Conservation (phyloP, 2,329 filamentous ascomycete species). For the Fusarium dlaminii region DNA sequence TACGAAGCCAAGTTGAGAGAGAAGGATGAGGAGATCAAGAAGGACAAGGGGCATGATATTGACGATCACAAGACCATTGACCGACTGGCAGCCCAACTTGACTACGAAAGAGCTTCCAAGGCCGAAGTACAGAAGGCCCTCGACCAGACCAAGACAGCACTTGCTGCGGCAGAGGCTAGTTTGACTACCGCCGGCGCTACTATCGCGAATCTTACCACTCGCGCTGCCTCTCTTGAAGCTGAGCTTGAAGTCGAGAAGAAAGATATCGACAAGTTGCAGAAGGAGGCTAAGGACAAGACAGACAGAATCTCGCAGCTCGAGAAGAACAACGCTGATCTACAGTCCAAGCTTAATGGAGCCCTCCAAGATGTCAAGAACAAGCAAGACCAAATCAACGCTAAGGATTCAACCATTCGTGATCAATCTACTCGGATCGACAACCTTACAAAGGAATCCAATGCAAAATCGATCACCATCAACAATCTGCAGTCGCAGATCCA, state of each 20-base stretch:
- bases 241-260: background rate
- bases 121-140: background rate
- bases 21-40: background rate
- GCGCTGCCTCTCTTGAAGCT: background rate
- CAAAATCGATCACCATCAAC: background rate
- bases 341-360: background rate
- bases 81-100: background rate
- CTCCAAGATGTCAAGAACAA: background rate
- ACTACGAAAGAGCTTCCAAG: background rate
- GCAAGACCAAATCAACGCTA: background rate
- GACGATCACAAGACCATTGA: background rate
- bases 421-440: background rate
- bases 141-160: background rate
- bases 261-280: background rate
- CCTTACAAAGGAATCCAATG: background rate
- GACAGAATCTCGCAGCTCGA: background rate
- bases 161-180: background rate
- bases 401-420: background rate
- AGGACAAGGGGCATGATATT: background rate
- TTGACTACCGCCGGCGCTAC: background rate
- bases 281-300: background rate
- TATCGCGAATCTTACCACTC: background rate
- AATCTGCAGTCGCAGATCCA: background rate
- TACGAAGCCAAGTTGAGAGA: background rate
- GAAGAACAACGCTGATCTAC: background rate